Evolutionary conservation across 257 asterid genomes (phyloP).

Genomic region (Nemophila menziesii): DNA sequence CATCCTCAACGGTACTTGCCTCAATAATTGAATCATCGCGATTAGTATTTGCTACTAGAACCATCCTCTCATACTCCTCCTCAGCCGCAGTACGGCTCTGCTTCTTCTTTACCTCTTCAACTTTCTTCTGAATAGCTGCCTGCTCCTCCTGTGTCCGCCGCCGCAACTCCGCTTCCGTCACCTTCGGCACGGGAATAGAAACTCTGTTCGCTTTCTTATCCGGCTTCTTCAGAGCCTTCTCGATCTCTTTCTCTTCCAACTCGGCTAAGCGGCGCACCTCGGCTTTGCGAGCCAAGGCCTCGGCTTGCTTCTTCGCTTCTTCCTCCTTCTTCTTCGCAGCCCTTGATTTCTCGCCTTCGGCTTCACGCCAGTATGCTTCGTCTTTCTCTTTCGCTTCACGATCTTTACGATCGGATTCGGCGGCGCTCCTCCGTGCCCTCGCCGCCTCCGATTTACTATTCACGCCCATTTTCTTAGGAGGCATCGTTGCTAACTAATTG

Average conservation of each 20-base stretch:
- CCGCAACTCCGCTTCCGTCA: slow-evolving; percentile 71
- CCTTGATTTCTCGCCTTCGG: slow-evolving; percentile 80
- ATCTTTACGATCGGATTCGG: slow-evolving; percentile 69
- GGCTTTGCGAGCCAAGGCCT: slow-evolving; percentile 66
- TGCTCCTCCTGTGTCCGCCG: slow-evolving; percentile 73
- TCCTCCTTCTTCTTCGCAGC: slow-evolving; percentile 90
- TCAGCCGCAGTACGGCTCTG: slow-evolving; percentile 56
- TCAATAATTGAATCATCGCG: slow-evolving; percentile 73
- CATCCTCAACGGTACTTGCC: slow-evolving; percentile 76
- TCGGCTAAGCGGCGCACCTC: slow-evolving; percentile 87
- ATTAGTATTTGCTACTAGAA: slow-evolving; percentile 53
- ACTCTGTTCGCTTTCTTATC: slow-evolving; percentile 82
- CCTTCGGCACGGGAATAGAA: slow-evolving; percentile 67
- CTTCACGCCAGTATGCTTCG: slow-evolving; percentile 90
- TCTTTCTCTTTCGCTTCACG: slow-evolving; percentile 71
- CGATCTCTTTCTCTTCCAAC: slow-evolving; percentile 73
- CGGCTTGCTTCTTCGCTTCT: slow-evolving; percentile 79
- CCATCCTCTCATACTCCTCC: slow-evolving; percentile 78
- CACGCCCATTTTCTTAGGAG: slow-evolving; percentile 90
- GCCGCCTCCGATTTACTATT: slow-evolving; percentile 91
- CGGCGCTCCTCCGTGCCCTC: slow-evolving; percentile 66
- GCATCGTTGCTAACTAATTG: slow-evolving; percentile 33
- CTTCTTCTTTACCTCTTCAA: slow-evolving; percentile 70
- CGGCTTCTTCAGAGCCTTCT: slow-evolving; percentile 51
- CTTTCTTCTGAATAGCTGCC: slow-evolving; percentile 40